Base-by-base conservation (phyloP, 331 rosid genomes). In the Rhamnella rubrinervis region DNA sequence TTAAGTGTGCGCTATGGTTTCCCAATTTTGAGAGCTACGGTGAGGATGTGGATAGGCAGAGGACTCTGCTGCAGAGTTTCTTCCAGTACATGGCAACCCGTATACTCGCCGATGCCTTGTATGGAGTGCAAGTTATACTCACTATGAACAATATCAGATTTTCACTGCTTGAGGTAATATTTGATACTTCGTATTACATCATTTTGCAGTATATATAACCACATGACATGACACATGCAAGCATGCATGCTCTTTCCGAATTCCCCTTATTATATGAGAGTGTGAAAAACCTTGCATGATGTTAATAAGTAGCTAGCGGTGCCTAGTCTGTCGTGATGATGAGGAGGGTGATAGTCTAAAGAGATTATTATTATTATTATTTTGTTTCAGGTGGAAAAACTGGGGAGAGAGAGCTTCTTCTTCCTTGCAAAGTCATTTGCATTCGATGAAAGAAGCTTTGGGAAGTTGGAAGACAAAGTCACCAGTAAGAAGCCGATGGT, bases 61-160 rank as follows among this genome's bases (percentile, higher is more conserved):
- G 68, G 71, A 55, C 28, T 19, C 75, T 67, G 59, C 47, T 92
- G 75, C 86, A 61, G 78, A 85, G 72, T 61, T 87, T 92, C 77
- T 92, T 92, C 4, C 81, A 84, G 74, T 80, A 75, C 78, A 81
- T 92, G 15, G 90, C 92, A 31, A 53, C 87, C 66, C 89, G 96
- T 70, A 67, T 92, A 47, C 66, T 92, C 80, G 89, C 80, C 14
- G 88, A 85, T 82, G 80, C 61, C 41, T 67, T 92, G 76, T 23
- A 8, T 3, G 77, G 82, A 50, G 75, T 87, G 72, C 81, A 47
- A 66, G 89, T 89, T 72, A 75, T 92, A 74, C 77, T 92, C 76
- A 87, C 92, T 68, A 87, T 85, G 95, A 89, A 87, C 53, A 89
- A 87, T 60, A 52, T 89, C 75, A 87, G 89, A 72, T 92, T 92